These are phyloP conservation scores for Cunninghamia lanceolata DNA, from an alignment of 75 land plant genomes.

Conservation along the genomic window DNA sequence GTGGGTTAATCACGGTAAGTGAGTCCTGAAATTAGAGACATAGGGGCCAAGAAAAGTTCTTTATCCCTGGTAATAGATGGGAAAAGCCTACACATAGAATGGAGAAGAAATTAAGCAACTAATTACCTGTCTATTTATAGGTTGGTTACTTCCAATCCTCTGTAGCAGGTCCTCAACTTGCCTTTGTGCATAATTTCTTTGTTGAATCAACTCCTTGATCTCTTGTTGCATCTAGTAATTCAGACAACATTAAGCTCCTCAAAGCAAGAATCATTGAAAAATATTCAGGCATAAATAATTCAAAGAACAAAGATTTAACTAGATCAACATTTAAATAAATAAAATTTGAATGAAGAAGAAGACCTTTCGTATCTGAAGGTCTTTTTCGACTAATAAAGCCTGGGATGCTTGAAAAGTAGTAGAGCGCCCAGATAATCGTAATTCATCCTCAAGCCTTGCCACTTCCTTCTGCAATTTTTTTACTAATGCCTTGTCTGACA, in stretches of 20 bases:
- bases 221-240: slow-evolving; percentile 64
- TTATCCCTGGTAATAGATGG: neutral
- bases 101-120: neutral
- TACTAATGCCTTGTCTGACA: slow-evolving; percentile 93
- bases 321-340: neutral
- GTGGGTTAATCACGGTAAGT: neutral
- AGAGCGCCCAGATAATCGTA: slow-evolving; percentile 36
- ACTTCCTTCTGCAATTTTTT: slow-evolving; percentile 93
- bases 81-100: slow-evolving; percentile 3
- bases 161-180: slow-evolving; percentile 71
- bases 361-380: slow-evolving; percentile 81
- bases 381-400: slow-evolving; percentile 68
- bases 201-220: slow-evolving; percentile 67
- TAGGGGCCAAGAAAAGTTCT: neutral
- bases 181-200: slow-evolving; percentile 83
- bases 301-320: neutral
- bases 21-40: slow-evolving; percentile 5
- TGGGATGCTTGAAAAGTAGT: slow-evolving; percentile 24
- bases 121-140: slow-evolving; percentile 24
- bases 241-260: neutral
- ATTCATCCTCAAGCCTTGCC: slow-evolving; percentile 82
- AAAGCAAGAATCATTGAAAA: neutral
- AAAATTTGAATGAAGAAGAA: neutral
- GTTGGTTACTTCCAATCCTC: slow-evolving; percentile 48
- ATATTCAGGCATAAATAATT: too few species aligned